These are phyloP conservation scores for Nemania sp. DNA, from an alignment of 2,329 filamentous ascomycete genomes.

Conservation along the genomic window DNA sequence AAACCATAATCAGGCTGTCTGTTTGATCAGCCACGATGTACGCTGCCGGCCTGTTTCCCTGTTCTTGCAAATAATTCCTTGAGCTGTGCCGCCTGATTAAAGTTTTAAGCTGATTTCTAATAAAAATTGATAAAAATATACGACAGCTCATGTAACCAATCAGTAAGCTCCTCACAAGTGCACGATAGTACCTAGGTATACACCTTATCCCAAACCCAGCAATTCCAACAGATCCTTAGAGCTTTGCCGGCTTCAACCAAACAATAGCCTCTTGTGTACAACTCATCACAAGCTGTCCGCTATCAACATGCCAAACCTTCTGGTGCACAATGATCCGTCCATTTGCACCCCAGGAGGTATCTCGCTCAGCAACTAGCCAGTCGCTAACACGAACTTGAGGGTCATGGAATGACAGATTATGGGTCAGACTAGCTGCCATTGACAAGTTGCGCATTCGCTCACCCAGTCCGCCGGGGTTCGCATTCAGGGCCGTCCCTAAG, in stretches of 20 bases:
- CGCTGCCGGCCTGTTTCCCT: no score
- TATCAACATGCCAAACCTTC: constrained; percentile 10
- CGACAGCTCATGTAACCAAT: no score
- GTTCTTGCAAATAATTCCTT: no score
- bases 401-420: constrained; percentile 25
- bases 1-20: no score
- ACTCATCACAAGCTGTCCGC: constrained; percentile 11
- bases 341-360: constrained; percentile 22
- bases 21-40: no score
- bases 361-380: constrained; percentile 20
- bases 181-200: no score
- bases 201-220: no score
- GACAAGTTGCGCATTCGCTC: constrained; percentile 12
- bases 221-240: background rate
- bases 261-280: constrained; percentile 19
- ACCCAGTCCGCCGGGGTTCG: constrained; percentile 7
- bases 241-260: background rate
- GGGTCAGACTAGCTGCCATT: constrained; percentile 22
- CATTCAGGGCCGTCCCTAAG: constrained; percentile 11
- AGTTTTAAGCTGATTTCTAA: no score
- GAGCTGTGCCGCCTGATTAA: no score
- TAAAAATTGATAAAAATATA: no score
- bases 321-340: constrained; percentile 19
- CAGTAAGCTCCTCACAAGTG: no score
- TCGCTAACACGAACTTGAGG: constrained; percentile 2